Base-by-base conservation (phyloP, 768 basidiomycete genomes). In the Collybia nuda region DNA sequence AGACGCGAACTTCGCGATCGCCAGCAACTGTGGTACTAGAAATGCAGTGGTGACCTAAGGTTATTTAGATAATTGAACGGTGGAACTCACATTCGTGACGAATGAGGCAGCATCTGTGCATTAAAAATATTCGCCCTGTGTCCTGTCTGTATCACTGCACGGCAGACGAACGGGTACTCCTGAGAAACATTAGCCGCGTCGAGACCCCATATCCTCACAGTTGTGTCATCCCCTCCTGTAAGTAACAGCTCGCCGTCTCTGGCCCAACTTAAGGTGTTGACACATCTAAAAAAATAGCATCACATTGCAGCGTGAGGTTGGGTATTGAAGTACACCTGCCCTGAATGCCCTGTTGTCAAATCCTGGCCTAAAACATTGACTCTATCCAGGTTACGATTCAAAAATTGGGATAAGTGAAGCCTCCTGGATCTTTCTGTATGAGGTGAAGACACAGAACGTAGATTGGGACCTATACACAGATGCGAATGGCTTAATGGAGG, bases 101-200 rank as follows among this genome's bases (percentile, higher is more conserved):
- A 89, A 55, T 80, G 72, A 0, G 91, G 90, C 1, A 96, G 72
- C 77, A 90, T 85, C 40, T 89, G 82, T 0, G 80, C 83, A 56
- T 85, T 89, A 73, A 96, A 96, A 40, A 96, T 90, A 60, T 96
- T 96, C 11, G 78, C 82, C 40, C 70, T 77, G 64, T 96, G 93
- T 2, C 90, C 90, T 0, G 93, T 93, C 12, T 75, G 65, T 44
- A 94, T 84, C n/a, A 86, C 78, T 6, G 82, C 74, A 49, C 80
- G 74, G 61, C 80, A 90, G 37, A 69, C 67, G 66, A 83, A 91
- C 22, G 80, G 85, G 70, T 85, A 88, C 44, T 80, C 80, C 24
- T 74, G 63, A 22, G 52, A 58, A 17, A 61, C 55, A 56, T 77
- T 67, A 24, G 67, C 62, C 14, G 70, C 55, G 59, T 88, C 81